phyloP scores from a whole-genome alignment of 2,329 filamentous ascomycete species.

The Sarocladium brachiariae region DNA sequence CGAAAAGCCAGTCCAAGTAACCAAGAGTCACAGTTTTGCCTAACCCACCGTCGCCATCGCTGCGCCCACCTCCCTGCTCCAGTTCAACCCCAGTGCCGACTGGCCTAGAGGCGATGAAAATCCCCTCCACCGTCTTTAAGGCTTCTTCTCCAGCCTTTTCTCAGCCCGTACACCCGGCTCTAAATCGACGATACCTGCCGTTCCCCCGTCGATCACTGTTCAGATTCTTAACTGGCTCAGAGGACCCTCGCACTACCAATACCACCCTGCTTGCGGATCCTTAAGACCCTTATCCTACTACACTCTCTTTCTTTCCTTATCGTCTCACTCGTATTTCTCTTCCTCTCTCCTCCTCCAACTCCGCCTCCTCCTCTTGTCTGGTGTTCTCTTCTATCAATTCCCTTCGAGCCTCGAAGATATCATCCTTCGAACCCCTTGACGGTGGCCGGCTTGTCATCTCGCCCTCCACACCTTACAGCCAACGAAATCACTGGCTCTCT shows the following conservation, averaged over 20 bases:
- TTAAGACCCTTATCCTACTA: slow-evolving; percentile 6
- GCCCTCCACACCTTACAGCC: background rate
- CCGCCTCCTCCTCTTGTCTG: too few relatives aligned
- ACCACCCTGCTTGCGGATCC: slow-evolving; percentile 4
- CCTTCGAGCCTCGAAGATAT: too few relatives aligned
- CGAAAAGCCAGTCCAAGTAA: background rate
- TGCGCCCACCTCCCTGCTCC: background rate
- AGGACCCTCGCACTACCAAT: background rate
- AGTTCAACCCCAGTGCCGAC: background rate
- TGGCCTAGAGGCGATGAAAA: background rate
- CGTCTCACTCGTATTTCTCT: background rate
- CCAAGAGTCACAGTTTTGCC: background rate
- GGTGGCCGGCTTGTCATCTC: too few relatives aligned
- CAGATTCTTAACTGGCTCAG: background rate
- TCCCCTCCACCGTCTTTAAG: background rate
- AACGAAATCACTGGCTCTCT: slow-evolving; percentile 8
- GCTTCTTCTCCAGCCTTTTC: background rate
- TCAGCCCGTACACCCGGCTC: background rate
- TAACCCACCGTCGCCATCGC: background rate
- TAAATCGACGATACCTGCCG: slow-evolving; percentile 1
- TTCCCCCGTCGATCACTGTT: slow-evolving; percentile 7
- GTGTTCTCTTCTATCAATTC: too few relatives aligned
- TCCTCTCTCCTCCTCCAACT: background rate
- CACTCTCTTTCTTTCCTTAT: background rate
- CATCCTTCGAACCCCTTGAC: too few relatives aligned